phyloP scores from a whole-genome alignment of 768 basidiomycete genomes.

The Agaricus subrufescens region DNA sequence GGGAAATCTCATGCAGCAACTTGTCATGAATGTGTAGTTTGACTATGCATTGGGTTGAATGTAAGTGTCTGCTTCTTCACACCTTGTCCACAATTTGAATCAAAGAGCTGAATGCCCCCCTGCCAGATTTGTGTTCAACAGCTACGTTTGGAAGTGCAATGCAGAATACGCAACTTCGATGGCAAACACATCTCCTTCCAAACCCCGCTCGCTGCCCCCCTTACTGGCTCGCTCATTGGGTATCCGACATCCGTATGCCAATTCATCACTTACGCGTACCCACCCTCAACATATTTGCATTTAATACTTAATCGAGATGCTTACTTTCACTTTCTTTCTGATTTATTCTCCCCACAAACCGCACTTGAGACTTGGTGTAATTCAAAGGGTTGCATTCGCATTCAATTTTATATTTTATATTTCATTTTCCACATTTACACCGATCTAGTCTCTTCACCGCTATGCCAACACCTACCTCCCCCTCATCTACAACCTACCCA shows the following conservation, averaged over 20 bases:
- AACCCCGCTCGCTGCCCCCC: conserved; percentile 48
- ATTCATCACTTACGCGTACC: conserved; percentile 19
- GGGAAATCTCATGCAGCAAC: conserved; percentile 38
- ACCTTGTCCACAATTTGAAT: background rate
- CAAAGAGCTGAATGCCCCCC: background rate
- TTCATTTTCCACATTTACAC: too few species aligned
- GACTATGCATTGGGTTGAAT: conserved; percentile 41
- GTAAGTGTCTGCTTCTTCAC: conserved; percentile 27
- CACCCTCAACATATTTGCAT: conserved; percentile 20
- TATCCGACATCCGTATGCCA: background rate
- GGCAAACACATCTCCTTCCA: conserved; percentile 12
- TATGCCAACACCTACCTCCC: too few species aligned
- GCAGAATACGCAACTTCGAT: conserved; percentile 17
- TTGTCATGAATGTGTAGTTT: conserved; percentile 38
- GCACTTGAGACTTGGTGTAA: too few species aligned
- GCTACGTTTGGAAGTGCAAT: conserved; percentile 50
- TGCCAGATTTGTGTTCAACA: conserved; percentile 49
- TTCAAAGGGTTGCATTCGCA: too few species aligned
- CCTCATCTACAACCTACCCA: too few species aligned
- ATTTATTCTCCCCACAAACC: too few species aligned
- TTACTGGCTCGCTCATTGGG: conserved; percentile 34
- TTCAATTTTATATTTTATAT: too few species aligned
- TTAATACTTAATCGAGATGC: too few species aligned
- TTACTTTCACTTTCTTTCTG: too few species aligned
- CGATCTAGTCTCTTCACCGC: too few species aligned